Evolutionary conservation across 371 early-diverging fungal genomes (phyloP).

Genomic region (Dinochytrium kinnereticum): DNA sequence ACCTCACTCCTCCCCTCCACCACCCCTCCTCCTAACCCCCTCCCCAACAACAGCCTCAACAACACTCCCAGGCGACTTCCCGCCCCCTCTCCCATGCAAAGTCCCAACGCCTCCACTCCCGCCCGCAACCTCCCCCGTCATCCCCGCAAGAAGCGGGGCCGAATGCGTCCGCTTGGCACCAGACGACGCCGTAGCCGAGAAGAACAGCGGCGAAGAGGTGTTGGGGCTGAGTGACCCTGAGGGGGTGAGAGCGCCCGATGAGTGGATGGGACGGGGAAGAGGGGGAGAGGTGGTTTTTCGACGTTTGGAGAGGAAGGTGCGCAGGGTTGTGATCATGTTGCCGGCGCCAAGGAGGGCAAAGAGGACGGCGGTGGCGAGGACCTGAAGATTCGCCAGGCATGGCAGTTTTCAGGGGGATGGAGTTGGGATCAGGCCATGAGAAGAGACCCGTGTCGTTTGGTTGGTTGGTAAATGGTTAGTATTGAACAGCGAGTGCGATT

Average conservation of each 20-base stretch:
- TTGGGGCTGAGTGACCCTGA: not conserved
- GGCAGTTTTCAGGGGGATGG: too few species aligned
- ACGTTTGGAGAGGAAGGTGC: slow-evolving; percentile 25
- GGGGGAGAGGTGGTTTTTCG: not conserved
- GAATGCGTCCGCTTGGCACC: not conserved
- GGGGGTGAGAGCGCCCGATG: not conserved
- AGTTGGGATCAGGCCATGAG: too few species aligned
- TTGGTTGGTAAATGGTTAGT: too few species aligned
- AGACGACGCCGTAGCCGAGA: not conserved
- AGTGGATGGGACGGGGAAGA: not conserved
- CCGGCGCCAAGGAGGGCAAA: slow-evolving; percentile 43
- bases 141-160: not conserved
- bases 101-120: too few species aligned
- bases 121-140: not conserved
- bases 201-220: not conserved
- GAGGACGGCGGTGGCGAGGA: slow-evolving; percentile 31
- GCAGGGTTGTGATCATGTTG: slow-evolving; percentile 44
- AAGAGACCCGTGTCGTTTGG: too few species aligned
- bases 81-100: not conserved
- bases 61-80: not conserved
- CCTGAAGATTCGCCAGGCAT: slow-evolving; percentile 20
- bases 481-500: too few species aligned
- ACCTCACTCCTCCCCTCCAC: not conserved
- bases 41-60: not conserved
- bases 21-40: not conserved